phyloP scores from a whole-genome alignment of 495 filamentous ascomycete species.

The Penicillium maclennaniae region DNA sequence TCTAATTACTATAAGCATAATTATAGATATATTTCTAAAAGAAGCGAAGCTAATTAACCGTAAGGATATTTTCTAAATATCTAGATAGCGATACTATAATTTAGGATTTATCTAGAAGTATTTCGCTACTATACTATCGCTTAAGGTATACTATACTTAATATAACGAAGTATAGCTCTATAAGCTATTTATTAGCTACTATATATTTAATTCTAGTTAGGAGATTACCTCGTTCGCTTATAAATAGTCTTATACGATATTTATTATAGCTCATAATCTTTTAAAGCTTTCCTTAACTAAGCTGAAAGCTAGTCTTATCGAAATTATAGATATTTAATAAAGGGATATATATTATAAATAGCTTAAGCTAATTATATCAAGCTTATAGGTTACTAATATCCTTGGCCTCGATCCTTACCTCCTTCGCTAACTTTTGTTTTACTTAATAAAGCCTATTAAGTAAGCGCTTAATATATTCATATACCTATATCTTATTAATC shows the following conservation, averaged over 20 bases:
- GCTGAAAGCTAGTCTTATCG: neutral
- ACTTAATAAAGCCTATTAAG: neutral
- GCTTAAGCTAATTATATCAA: too few species aligned
- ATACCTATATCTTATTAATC: neutral
- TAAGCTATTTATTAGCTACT: neutral
- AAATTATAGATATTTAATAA: too few species aligned
- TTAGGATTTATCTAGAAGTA: neutral
- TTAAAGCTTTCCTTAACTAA: neutral
- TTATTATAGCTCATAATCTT: neutral
- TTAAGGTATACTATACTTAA: neutral
- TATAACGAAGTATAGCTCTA: neutral
- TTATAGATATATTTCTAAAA: neutral
- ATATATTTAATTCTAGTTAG: neutral
- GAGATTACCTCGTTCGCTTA: neutral
- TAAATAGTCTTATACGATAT: neutral
- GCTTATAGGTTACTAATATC: too few species aligned
- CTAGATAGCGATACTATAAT: neutral
- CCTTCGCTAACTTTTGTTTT: neutral
- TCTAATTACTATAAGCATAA: neutral
- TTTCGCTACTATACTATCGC: neutral
- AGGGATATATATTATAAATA: too few species aligned
- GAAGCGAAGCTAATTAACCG: neutral
- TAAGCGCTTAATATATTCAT: neutral
- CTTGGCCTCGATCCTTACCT: too few species aligned
- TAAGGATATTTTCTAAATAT: neutral